Conservation (phyloP, 306 rosid genomes). For the Oemleria cerasiformis region DNA sequence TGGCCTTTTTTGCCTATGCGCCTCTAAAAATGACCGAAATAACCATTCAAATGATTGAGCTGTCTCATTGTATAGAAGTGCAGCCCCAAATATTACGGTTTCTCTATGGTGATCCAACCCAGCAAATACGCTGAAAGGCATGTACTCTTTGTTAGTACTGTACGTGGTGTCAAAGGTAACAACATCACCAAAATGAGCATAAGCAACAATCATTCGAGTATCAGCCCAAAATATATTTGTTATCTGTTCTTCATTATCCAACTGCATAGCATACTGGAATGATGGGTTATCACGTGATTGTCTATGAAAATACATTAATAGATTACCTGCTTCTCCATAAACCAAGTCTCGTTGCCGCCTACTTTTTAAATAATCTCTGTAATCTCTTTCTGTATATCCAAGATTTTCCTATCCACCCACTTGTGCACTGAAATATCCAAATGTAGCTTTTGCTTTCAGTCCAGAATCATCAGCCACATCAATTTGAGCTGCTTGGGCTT, state of each 20-base stretch:
- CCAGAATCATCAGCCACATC: neutral
- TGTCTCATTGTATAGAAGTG: neutral
- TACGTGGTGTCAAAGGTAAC: neutral
- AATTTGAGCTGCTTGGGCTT: neutral
- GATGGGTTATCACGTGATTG: neutral
- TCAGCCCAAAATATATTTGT: slow-evolving; percentile 1
- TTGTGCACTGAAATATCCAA: neutral
- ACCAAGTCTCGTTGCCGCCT: neutral
- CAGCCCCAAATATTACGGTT: slow-evolving; percentile 7
- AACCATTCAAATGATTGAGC: neutral
- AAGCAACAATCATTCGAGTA: neutral
- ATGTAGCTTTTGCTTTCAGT: neutral
- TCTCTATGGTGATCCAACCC: neutral
- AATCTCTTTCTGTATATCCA: neutral
- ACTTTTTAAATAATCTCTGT: neutral
- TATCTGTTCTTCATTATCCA: neutral
- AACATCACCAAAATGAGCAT: slow-evolving; percentile 12
- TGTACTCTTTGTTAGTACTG: neutral
- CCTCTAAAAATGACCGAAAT: neutral
- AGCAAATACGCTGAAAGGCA: neutral
- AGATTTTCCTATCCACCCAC: neutral
- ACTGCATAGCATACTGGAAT: neutral
- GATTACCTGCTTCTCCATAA: neutral
- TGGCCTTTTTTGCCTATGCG: neutral
- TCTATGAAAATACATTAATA: neutral